Evolutionary conservation across 2,329 filamentous ascomycete species (phyloP).

Genomic region (Rhexocercosporidium sp.): DNA sequence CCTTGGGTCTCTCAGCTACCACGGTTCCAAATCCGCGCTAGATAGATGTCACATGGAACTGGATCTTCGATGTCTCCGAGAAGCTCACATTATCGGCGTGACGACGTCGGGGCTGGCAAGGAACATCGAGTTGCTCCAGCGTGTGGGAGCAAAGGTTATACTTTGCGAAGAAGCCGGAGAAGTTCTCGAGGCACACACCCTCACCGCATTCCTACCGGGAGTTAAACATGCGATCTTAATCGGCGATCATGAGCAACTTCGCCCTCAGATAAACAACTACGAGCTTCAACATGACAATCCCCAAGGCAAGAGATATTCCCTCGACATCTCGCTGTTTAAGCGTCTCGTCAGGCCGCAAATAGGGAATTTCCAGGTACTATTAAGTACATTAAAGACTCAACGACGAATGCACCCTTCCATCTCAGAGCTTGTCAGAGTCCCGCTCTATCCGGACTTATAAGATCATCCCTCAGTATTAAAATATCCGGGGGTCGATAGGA

Average conservation of each 20-base stretch:
- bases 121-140: conserved; percentile 50
- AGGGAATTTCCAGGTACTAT: conserved; percentile 35
- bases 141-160: conserved; percentile 46
- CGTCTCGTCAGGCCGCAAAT: conserved; percentile 47
- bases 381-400: conserved; percentile 59
- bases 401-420: conserved; percentile 70
- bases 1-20: too few species aligned
- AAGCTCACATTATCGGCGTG: conserved; percentile 48
- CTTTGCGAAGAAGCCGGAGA: conserved; percentile 52
- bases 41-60: too few species aligned
- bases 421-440: conserved; percentile 59
- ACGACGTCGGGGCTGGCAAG: conserved; percentile 57
- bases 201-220: conserved; percentile 46
- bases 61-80: too few species aligned
- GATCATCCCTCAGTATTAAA: conserved; percentile 51
- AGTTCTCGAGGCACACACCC: conserved; percentile 48
- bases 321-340: conserved; percentile 59
- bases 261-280: conserved; percentile 40
- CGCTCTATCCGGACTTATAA: conserved; percentile 60
- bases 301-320: conserved; percentile 43
- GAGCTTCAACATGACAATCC: conserved; percentile 32
- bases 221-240: conserved; percentile 47
- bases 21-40: too few species aligned
- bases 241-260: conserved; percentile 50
- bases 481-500: conserved; percentile 57